Evolutionary conservation across 2,329 filamentous ascomycete species (phyloP), one percentile per base, ranked within the genome.

Genomic region (Trichophyton verrucosum): DNA sequence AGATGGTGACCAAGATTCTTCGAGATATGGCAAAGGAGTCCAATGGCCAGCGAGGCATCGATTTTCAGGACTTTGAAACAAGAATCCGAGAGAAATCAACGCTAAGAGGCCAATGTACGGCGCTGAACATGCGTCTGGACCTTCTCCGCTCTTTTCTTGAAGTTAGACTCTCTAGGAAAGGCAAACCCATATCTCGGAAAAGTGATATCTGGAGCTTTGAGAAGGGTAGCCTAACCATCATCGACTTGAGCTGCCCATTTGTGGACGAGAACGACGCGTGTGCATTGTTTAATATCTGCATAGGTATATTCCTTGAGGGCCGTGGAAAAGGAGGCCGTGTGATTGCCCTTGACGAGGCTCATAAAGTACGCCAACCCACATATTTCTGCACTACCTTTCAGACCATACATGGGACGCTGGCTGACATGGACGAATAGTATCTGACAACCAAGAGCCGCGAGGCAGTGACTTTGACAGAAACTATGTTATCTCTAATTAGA

Each of bases 221-320:
- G 57, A 72, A 78, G 0, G 82, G 82, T 0, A 73, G 75, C 9
- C 72, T 88, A 0, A 87, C 82, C 0, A 86, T 89, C 57, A 75
- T 91, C 4, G 88, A 94, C 66, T 74, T 94, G 0, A 88, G 83
- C 0, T 89, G 87, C 68, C 85, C 87, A 0, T 89, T 86, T 65
- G 76, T 91, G 3, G 85, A 85, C 0, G 71, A 82, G 0, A 81
- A 84, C 24, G 83, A 81, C 42, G 87, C 87, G 0, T 92, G 88
- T 67, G 77, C 82, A 0, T 74, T 92, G 0, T 92, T 92, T 71
- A 85, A 87, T 59, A 86, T 91, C 46, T 86, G 83, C 20, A 75
- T 92, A 1, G 78, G 78, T 1, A 73, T 88, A 0, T 89, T 89
- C 67, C 71, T 89, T 0, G 81, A 86, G 61, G 76, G 82, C 55